Percentiles rank a stretch among this genome's conserved stretches.
phyloP scores from a whole-genome alignment of 2,329 filamentous ascomycete species.

The Ophiosphaerella herpotricha region DNA sequence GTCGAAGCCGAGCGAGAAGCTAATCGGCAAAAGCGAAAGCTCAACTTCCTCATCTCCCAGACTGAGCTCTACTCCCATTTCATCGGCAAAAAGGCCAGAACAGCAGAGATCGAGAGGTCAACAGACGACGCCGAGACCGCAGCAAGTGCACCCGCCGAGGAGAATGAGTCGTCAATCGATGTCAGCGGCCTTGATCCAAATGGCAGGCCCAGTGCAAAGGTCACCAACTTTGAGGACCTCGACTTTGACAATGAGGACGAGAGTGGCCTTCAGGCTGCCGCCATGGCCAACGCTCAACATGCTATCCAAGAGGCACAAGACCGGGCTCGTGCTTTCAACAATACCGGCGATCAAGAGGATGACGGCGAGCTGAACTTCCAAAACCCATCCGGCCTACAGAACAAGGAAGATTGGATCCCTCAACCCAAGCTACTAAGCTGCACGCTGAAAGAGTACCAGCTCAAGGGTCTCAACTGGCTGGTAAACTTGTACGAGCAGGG shows the following conservation, averaged over 20 bases:
- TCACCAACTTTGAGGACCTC: slow-evolving; percentile 91
- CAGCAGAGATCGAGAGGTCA: slow-evolving; percentile 88
- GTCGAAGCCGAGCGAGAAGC: slow-evolving; percentile 97
- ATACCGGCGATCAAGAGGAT: slow-evolving; percentile 58
- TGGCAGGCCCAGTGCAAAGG: slow-evolving; percentile 65
- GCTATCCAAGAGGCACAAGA: slow-evolving; percentile 93
- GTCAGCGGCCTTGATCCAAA: slow-evolving; percentile 50
- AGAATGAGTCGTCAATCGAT: slow-evolving; percentile 52
- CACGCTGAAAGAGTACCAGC: slow-evolving; percentile 96
- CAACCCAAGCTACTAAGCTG: slow-evolving; percentile 93
- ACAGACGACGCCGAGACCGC: slow-evolving; percentile 71
- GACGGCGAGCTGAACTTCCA: slow-evolving; percentile 99
- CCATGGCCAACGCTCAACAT: slow-evolving; percentile 93
- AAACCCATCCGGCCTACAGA: slow-evolving; percentile 92
- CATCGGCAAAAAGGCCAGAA: slow-evolving; percentile 99
- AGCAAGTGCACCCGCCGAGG: slow-evolving; percentile 45
- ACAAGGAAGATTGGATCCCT: slow-evolving; percentile 77
- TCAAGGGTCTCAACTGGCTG: slow-evolving; percentile 99
- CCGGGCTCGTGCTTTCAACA: slow-evolving; percentile 91
- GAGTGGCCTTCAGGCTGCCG: slow-evolving; percentile 75
- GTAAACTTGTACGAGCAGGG: slow-evolving; percentile 99
- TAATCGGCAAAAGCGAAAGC: slow-evolving; percentile 95
- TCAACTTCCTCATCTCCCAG: slow-evolving; percentile 99
- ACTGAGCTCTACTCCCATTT: slow-evolving; percentile 99
- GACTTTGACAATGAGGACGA: slow-evolving; percentile 97